phyloP scores from a whole-genome alignment of 441 rosid genomes.

The Populus hybrid region DNA sequence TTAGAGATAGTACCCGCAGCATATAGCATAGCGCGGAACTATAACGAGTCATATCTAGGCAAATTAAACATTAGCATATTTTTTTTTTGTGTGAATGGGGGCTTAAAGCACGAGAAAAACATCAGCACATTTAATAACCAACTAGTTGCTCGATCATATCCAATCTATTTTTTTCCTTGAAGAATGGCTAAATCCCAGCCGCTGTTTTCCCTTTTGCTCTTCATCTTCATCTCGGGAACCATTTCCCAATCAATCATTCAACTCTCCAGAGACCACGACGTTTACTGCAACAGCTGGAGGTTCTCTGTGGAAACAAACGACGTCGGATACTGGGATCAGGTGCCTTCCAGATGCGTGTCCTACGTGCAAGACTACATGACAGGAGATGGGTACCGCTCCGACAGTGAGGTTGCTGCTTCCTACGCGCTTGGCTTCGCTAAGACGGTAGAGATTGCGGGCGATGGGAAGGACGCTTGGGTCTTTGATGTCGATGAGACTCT shows the following conservation, averaged over 20 bases:
- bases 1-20: no score
- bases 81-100: no score
- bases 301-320: constrained; percentile 76
- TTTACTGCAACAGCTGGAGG: constrained; percentile 82
- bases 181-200: constrained; percentile 29
- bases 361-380: constrained; percentile 50
- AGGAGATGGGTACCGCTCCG: constrained; percentile 55
- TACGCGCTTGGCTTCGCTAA: constrained; percentile 45
- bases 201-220: constrained; percentile 18
- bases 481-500: constrained; percentile 92
- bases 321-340: constrained; percentile 58
- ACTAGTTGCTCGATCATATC: no score
- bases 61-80: no score
- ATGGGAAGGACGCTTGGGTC: constrained; percentile 84
- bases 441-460: constrained; percentile 37
- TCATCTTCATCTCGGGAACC: constrained; percentile 21
- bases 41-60: no score
- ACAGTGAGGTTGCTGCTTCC: constrained; percentile 40
- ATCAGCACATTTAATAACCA: no score
- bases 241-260: constrained; percentile 42
- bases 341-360: constrained; percentile 49
- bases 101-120: no score
- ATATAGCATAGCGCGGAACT: no score
- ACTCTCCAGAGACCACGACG: constrained; percentile 28
- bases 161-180: neutral